phyloP scores from a whole-genome alignment of 257 asterid species.

The Osmanthus fragrans region DNA sequence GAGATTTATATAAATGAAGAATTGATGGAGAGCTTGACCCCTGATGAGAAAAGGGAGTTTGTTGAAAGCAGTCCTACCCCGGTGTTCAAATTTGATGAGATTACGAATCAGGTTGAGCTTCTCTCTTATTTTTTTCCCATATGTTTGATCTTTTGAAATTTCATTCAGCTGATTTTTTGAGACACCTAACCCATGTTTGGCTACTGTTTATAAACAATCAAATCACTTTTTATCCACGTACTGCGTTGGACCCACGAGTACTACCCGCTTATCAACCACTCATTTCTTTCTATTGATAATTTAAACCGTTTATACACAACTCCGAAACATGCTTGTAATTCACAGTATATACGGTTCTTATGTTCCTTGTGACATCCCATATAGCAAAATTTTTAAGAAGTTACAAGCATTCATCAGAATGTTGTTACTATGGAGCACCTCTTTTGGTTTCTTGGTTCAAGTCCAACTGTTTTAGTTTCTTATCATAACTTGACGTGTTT shows the following conservation, averaged over 20 bases:
- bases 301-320: too few species aligned
- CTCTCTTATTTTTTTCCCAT: constrained; percentile 4
- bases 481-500: not conserved
- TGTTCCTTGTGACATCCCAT: constrained; percentile 4
- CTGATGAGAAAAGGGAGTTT: constrained; percentile 61
- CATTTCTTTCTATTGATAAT: too few species aligned
- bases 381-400: too few species aligned
- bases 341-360: not conserved
- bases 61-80: constrained; percentile 95
- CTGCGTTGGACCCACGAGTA: too few species aligned
- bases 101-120: constrained; percentile 58
- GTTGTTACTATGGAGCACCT: not conserved
- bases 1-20: constrained; percentile 89
- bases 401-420: constrained; percentile 3
- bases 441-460: not conserved
- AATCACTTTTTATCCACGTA: too few species aligned
- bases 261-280: too few species aligned
- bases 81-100: constrained; percentile 73
- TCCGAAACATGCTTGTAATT: too few species aligned
- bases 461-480: not conserved
- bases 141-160: not conserved
- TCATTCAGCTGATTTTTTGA: not conserved
- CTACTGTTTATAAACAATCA: too few species aligned
- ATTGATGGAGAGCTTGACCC: constrained; percentile 70
- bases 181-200: not conserved